Base-by-base conservation (phyloP, 2,329 filamentous ascomycete species). In the Sporothrix mexicana region DNA sequence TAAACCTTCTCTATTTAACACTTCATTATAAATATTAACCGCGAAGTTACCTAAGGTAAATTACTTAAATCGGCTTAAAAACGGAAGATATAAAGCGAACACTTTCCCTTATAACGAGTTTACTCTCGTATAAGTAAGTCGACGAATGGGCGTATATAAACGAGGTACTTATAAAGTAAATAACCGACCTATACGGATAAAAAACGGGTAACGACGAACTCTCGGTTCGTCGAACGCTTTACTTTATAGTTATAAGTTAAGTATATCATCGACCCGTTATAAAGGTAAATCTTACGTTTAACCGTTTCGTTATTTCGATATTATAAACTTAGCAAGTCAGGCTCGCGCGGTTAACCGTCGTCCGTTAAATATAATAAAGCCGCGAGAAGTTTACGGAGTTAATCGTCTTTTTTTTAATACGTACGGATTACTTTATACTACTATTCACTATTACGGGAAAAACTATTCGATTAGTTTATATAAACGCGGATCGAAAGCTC, bases 101-200 rank as follows among this genome's bases (percentile, higher is more conserved):
- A 51, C 13, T 51, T 17, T 12, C 15, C 49, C 13, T 51, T 51
- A n/a, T 7, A 51, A n/a, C 6, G 10, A n/a, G 49, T n/a, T 17
- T 51, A 7, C 49, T 51, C 49, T 51, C 49, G 49, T 51, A 51
- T n/a, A n/a, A 51, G 49, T n/a, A 51, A 51, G 49, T 51, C 49
- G 49, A 51, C 49, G 49, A 51, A 51, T 17, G 49, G 49, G 13
- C 49, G 49, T 13, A 51, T 51, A n/a, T 51, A 51, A 17, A 51
- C 49, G 49, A 51, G 15, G 13, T 51, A 51, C 49, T 51, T 51
- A n/a, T 51, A 51, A 17, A 51, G n/a, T 17, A 51, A 17, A 51
- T 51, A n/a, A 17, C 49, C 49, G 17, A 51, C 15, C 15, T 51
- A n/a, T n/a, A 51, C 49, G 49, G 49, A 17, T n/a, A 51, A n/a